Base-by-base conservation (phyloP, 768 basidiomycete species). In the Amanita pallidorosea region DNA sequence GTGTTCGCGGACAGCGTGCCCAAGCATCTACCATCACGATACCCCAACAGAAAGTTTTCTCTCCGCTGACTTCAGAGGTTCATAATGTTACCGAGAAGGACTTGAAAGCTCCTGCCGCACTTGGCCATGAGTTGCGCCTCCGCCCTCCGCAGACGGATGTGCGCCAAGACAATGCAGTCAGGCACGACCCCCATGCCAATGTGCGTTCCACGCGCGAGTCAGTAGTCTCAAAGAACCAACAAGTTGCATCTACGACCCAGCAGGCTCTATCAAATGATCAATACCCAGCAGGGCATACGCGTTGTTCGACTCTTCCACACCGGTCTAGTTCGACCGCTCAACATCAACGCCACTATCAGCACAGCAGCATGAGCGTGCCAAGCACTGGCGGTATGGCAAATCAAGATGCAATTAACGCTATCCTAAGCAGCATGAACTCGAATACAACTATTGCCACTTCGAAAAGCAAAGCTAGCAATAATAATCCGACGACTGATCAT, bases 361-460 rank as follows among this genome's bases (percentile, higher is more conserved):
- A 74, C 54, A 75, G 58, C 52, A 75, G 72, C 55, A 70, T 75
- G 69, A 75, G 72, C 54, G 63, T 73, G 49, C 63, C 69, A 7
- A 63, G 27, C 22, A 40, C 52, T 13, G 31, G 13, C 20, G 18
- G 33, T 22, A 18, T 8, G 17, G 20, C 49, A 22, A 44, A 47
- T 49, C 53, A 31, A 51, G 56, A 51, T 34, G 40, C 47, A 4
- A 49, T 49, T 34, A 50, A 20, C 8, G 42, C 50, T 23, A 45
- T 51, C 34, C 31, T 51, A 17, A 27, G 42, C 43, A 45, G 25
- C 42, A 45, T 51, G 20, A 51, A 43, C 25, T 31, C 29, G 36
- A 44, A 20, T 33, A 36, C 29, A 18, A 44, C 18, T 48, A 12
- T 23, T 25, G 45, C 47, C 11, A 38, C 15, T 38, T 50, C 44